These are phyloP conservation scores for Drechmeria coniospora DNA, from an alignment of 2,329 filamentous ascomycete genomes.

Conservation along the genomic window DNA sequence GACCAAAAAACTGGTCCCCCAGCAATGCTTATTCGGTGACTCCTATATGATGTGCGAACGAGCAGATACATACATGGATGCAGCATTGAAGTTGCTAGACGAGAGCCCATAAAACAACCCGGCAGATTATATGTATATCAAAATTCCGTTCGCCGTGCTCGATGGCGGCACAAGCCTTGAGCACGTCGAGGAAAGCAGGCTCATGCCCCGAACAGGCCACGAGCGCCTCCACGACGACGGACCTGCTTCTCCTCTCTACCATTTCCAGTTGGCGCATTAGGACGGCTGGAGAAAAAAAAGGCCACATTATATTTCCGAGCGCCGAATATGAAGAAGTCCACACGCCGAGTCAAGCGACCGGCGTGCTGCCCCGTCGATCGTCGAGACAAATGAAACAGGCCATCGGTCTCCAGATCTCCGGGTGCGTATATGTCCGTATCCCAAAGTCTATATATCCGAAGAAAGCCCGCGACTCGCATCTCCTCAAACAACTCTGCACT, in stretches of 20 bases:
- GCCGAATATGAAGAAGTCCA: conserved; percentile 13
- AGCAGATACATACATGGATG: conserved; percentile 11
- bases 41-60: conserved; percentile 6
- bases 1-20: conserved; percentile 27
- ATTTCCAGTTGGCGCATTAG: conserved; percentile 7
- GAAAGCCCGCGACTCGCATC: conserved; percentile 9
- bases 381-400: conserved; percentile 4
- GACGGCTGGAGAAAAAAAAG: conserved; percentile 9
- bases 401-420: conserved; percentile 10
- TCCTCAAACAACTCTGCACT: conserved; percentile 10
- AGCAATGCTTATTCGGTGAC: conserved; percentile 18
- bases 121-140: conserved; percentile 4
- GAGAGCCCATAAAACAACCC: conserved; percentile 24
- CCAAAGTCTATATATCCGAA: conserved; percentile 20
- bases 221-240: too few relatives aligned
- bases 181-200: too few relatives aligned
- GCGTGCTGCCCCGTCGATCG: conserved; percentile 5
- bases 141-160: not conserved
- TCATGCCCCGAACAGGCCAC: too few relatives aligned
- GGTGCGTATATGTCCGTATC: conserved; percentile 20
- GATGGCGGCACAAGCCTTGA: too few relatives aligned
- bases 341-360: conserved; percentile 8
- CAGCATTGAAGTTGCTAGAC: conserved; percentile 12
- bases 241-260: too few relatives aligned
- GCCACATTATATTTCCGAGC: conserved; percentile 16